phyloP scores from a whole-genome alignment of 768 basidiomycete species.

The Boletus sp. region DNA sequence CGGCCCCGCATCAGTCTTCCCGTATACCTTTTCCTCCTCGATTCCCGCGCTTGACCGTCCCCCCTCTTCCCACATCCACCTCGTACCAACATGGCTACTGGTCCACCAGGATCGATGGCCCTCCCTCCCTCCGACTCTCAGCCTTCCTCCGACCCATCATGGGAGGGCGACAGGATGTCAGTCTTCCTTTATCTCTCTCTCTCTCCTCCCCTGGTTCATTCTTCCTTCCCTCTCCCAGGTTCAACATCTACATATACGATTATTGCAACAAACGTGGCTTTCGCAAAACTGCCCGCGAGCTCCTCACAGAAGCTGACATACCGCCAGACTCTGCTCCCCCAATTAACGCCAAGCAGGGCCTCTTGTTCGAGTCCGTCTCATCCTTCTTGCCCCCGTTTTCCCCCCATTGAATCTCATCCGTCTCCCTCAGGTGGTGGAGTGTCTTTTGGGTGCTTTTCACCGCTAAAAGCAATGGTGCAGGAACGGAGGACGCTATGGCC shows the following conservation, averaged over 20 bases:
- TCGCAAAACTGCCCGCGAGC: constrained; percentile 64
- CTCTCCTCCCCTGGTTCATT: constrained; percentile 1
- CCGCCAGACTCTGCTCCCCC: constrained; percentile 61
- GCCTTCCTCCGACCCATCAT: constrained; percentile 44
- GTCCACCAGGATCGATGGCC: constrained; percentile 27
- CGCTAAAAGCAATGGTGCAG: constrained; percentile 66
- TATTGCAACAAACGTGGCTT: constrained; percentile 82
- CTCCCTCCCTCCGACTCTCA: constrained; percentile 9
- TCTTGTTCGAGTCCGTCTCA: constrained; percentile 70
- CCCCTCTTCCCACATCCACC: background rate
- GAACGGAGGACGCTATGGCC: constrained; percentile 66
- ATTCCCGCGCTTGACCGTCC: background rate
- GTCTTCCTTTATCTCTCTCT: constrained; percentile 25
- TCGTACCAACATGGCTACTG: constrained; percentile 17
- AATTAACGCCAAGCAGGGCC: constrained; percentile 79
- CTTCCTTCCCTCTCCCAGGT: constrained; percentile 45
- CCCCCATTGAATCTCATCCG: background rate
- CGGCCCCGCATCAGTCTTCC: background rate
- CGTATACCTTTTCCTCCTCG: constrained; percentile 1
- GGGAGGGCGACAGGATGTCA: constrained; percentile 86
- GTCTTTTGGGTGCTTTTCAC: constrained; percentile 86
- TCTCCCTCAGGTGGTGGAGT: constrained; percentile 70
- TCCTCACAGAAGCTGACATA: constrained; percentile 65
- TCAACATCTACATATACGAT: constrained; percentile 87
- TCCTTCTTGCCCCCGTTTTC: background rate